phyloP scores from a whole-genome alignment of 176 grass and related monocot species.

The Juncus inflexus region DNA sequence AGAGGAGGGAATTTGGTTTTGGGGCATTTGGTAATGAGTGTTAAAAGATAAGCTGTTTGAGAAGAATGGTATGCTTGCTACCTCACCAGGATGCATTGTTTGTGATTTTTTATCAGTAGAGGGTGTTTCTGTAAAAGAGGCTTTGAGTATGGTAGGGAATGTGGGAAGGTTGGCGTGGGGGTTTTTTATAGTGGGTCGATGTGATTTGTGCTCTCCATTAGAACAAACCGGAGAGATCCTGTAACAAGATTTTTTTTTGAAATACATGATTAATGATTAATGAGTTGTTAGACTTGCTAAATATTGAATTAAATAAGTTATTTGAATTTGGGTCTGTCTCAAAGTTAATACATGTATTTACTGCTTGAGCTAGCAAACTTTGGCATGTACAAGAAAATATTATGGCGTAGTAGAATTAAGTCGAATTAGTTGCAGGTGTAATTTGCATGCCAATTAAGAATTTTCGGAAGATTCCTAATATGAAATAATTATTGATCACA shows the following conservation, averaged over 20 bases:
- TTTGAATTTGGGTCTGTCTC: too few species aligned
- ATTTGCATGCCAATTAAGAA: too few species aligned
- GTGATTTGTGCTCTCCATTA: slow-evolving; percentile 18
- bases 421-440: too few species aligned
- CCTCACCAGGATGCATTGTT: slow-evolving; percentile 56
- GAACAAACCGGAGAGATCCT: slow-evolving; percentile 8
- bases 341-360: too few species aligned
- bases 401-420: too few species aligned
- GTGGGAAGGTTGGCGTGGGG: slow-evolving; percentile 42
- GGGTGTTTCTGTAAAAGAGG: slow-evolving; percentile 25
- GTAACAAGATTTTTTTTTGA: background rate
- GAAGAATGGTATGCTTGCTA: slow-evolving; percentile 65
- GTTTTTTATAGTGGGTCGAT: slow-evolving; percentile 47
- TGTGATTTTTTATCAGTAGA: slow-evolving; percentile 23
- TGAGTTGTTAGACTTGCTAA: too few species aligned
- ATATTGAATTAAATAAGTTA: too few species aligned
- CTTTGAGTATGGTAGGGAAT: slow-evolving; percentile 42
- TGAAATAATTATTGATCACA: too few species aligned
- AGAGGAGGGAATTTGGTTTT: slow-evolving; percentile 13
- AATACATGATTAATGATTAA: too few species aligned
- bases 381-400: too few species aligned
- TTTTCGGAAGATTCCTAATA: too few species aligned
- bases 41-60: slow-evolving; percentile 44
- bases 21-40: slow-evolving; percentile 49
- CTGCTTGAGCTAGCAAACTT: too few species aligned